Conservation (phyloP, 1,284 basidiomycete genomes). For the Schizophyllum commune region DNA sequence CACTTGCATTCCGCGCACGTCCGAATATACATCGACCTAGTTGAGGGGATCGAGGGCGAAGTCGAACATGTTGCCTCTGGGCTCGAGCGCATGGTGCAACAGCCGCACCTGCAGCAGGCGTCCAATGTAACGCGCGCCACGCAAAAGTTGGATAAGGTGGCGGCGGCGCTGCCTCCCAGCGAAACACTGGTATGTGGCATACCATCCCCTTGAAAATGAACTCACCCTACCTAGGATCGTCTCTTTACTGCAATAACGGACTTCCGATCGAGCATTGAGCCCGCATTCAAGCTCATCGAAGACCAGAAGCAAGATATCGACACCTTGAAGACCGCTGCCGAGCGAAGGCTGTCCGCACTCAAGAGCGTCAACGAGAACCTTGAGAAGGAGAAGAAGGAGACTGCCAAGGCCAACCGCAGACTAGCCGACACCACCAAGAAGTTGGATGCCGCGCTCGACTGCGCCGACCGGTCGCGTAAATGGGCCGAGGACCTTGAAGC, state of each 20-base stretch:
- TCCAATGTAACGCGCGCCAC: background rate
- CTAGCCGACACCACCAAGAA: background rate
- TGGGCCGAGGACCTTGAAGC: background rate
- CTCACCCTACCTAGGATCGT: background rate
- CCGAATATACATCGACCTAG: background rate
- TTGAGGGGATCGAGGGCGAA: background rate
- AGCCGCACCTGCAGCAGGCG: background rate
- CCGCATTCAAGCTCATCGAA: background rate
- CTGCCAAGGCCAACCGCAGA: background rate
- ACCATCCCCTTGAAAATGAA: background rate
- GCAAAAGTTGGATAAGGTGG: background rate
- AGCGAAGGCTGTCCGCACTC: background rate
- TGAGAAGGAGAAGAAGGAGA: background rate
- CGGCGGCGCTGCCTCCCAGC: background rate
- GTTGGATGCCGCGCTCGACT: background rate
- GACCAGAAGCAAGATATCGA: background rate
- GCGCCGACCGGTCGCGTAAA: background rate
- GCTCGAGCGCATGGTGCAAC: background rate
- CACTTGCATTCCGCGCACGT: background rate
- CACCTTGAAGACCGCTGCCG: background rate
- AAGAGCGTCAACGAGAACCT: background rate
- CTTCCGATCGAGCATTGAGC: background rate
- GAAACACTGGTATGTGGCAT: background rate
- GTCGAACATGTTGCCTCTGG: background rate
- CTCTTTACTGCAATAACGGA: background rate